Evolutionary conservation across 2,329 filamentous ascomycete genomes (phyloP), one percentile per base, ranked within the genome.

Genomic region (Epichloe gansuensis): DNA sequence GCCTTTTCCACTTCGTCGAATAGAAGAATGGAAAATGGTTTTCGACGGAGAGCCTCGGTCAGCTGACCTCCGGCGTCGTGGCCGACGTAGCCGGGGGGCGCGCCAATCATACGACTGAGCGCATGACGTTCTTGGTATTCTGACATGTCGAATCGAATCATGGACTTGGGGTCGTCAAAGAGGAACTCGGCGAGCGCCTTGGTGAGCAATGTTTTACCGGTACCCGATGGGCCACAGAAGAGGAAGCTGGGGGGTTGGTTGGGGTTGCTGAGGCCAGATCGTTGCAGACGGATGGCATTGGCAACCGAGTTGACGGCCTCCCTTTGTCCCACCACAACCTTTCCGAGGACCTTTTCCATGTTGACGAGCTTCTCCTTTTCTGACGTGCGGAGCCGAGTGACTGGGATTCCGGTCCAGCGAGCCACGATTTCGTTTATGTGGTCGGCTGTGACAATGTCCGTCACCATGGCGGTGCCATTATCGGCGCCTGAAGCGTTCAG

Each of bases 101-200:
- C 90, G 66, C 93, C 93, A 60, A 98, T 98, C 89, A 98, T 96
- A 55, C 93, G 83, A 66, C 89, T 95, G 13, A 98, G 80, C 0
- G 91, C 86, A 67, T 98, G 93, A 5, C 91, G 85, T 70, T 98
- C 93, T 69, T 98, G 94, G 69, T 98, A 98, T 70, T 98, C 93
- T 5, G 91, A 97, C 93, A 98, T 98, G 67, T 98, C 93, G 72
- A 98, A 95, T 40, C 93, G 86, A 61, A 98, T 95, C 93, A 98
- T 97, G 36, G 91, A 76, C 74, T 96, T 96, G 27, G 91, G 73
- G 60, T 98, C 93, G 65, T 98, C 93, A 72, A 98, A 98, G 31
- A 98, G 76, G 74, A 98, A 98, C 68, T 98, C 93, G 47, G 93
- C 93, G 54, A 98, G 77, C 15, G 91, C 93, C 71, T 98, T 98